phyloP scores from a whole-genome alignment of 2,329 filamentous ascomycete genomes.

The Akanthomyces uredinophilus region DNA sequence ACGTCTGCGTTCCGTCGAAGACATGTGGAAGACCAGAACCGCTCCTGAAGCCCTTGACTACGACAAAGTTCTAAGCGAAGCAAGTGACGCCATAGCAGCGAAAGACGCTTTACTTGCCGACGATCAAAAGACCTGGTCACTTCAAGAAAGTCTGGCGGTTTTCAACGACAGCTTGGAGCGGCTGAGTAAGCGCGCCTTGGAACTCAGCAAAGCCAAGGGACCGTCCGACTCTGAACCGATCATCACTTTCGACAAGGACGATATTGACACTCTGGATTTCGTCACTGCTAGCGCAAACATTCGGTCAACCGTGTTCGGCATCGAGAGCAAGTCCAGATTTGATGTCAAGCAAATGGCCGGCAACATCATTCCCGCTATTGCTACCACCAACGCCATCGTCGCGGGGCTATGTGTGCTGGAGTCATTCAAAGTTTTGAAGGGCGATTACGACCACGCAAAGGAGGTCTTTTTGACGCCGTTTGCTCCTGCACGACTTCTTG shows the following conservation, averaged over 20 bases:
- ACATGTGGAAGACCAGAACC: slow-evolving; percentile 88
- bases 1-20: slow-evolving; percentile 78
- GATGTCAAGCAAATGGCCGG: slow-evolving; percentile 99
- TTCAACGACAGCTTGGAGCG: slow-evolving; percentile 80
- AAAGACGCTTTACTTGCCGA: slow-evolving; percentile 54
- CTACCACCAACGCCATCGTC: slow-evolving; percentile 95
- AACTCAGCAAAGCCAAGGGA: slow-evolving; percentile 49
- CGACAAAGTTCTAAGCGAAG: slow-evolving; percentile 51
- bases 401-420: slow-evolving; percentile 89
- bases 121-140: slow-evolving; percentile 74
- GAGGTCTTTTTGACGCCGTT: slow-evolving; percentile 81
- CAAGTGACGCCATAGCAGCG: slow-evolving; percentile 41
- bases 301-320: slow-evolving; percentile 81
- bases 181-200: slow-evolving; percentile 67
- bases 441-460: slow-evolving; percentile 64
- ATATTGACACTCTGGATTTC: slow-evolving; percentile 90
- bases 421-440: slow-evolving; percentile 81
- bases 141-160: slow-evolving; percentile 77
- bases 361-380: slow-evolving; percentile 97
- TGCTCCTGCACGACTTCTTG: slow-evolving; percentile 52
- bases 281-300: slow-evolving; percentile 88
- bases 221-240: slow-evolving; percentile 53
- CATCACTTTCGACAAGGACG: slow-evolving; percentile 93
- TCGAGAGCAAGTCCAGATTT: slow-evolving; percentile 84
- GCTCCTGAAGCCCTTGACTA: slow-evolving; percentile 71